A percentile compares a stretch with the other conserved stretches of the same genome.
These are phyloP conservation scores for Mycena galericulata DNA, from an alignment of 768 basidiomycete genomes.

Conservation along the genomic window DNA sequence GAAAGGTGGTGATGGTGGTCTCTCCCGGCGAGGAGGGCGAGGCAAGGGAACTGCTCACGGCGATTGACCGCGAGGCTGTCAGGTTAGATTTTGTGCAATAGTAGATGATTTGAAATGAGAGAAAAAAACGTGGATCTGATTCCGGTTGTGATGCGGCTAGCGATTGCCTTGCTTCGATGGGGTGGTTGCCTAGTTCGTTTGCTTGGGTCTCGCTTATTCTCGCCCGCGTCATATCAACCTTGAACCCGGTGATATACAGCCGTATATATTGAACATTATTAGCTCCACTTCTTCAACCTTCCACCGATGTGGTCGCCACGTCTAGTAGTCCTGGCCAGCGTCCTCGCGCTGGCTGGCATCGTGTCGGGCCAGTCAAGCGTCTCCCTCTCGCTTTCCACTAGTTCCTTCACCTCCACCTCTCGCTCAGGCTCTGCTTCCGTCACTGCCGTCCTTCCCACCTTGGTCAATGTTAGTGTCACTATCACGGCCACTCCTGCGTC, in stretches of 20 bases:
- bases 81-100: constrained; percentile 29
- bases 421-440: constrained; percentile 62
- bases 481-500: constrained; percentile 56
- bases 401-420: constrained; percentile 61
- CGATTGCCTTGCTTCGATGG: too few relatives aligned
- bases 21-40: constrained; percentile 47
- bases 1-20: constrained; percentile 76
- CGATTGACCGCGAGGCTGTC: constrained; percentile 26
- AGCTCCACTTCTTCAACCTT: constrained; percentile 24
- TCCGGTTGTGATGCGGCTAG: too few relatives aligned
- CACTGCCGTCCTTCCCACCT: constrained; percentile 68
- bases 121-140: too few relatives aligned
- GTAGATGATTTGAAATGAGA: too few relatives aligned
- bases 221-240: not conserved
- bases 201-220: constrained; percentile 34
- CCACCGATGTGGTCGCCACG: constrained; percentile 35
- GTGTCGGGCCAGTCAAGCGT: constrained; percentile 47
- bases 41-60: constrained; percentile 42
- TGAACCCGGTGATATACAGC: not conserved
- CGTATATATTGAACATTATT: constrained; percentile 3
- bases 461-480: constrained; percentile 69
- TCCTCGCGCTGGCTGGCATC: constrained; percentile 42
- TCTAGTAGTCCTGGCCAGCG: constrained; percentile 46
- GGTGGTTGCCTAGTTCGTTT: too few relatives aligned
- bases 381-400: constrained; percentile 68